Base-by-base conservation (phyloP, 768 basidiomycete species). In the Rubroboletus pulcherrimus region DNA sequence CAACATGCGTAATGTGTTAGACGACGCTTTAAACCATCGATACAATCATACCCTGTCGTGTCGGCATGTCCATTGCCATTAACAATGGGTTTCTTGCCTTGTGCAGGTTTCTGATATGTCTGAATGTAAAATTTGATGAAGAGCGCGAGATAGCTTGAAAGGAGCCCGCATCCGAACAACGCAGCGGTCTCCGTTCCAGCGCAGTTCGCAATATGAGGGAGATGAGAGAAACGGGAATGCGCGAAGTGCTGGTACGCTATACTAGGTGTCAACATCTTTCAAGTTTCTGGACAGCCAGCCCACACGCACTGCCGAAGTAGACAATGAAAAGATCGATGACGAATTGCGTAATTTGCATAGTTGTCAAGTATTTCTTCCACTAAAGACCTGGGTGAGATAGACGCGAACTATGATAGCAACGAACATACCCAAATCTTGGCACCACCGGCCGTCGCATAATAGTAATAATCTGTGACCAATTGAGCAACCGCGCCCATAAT, bases 311-410 rank as follows among this genome's bases (percentile, higher is more conserved):
- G 68, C 92, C 97, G 63, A 95, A 97, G 80, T 97, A 98, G 58
- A 95, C 91, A 54, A 89, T 75, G 71, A 81, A 81, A 19, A 99
- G 75, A 74, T 99, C 96, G 67, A 98, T 86, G 59, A 98, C 73
- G 71, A 98, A 99, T 75, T 99, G 97, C 24, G 81, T 81, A 65
- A 99, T 99, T 77, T 99, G 97, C 87, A 99, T 89, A 26, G 82
- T 85, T 39, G 97, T 99, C 58, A 98, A 74, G 74, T 99, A 94
- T 74, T 94, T 94, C 80, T 99, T 99, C 97, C 97, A 99, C 96
- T 95, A 24, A 46, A 21, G 9, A 39, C 12, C 15, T 26, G 6
- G 2, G 35, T 63, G 49, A 60, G 55, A 52, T 9, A 42, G 38
- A 41, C 21, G 10, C 19, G 1, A 19, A 38, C 33, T n/a, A 49